Evolutionary conservation across 345 rosid species (phyloP), one percentile per base, ranked within the genome.

Genomic region (Litchi chinensis): DNA sequence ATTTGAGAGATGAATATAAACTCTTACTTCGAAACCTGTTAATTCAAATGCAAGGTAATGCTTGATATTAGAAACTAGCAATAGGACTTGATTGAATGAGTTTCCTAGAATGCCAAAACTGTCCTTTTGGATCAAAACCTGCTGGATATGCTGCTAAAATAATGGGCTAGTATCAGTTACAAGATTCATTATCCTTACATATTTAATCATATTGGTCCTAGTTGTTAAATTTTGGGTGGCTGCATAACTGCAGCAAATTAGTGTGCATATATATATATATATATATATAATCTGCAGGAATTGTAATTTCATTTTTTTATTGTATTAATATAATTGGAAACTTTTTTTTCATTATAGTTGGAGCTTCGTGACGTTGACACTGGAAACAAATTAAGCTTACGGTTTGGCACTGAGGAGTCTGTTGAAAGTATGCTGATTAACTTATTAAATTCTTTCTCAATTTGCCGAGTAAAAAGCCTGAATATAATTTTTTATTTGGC

Each of bases 281-380:
- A 44, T 32, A 67, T 37, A 24, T 26, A 52, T 18, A 56, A 15
- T 74, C 40, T 24, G 15, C 15, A 6, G 13, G 4, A 52, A 24
- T 18, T 10, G 22, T 19, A 37, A 52, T 65, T 65, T 22, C 2
- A 11, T 9, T 41, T 3, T 43, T 57, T 48, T 52, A 26, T 19
- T 64, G 12, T 67, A 52, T 6, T 43, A 4, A 60, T 18, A 63
- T 66, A 40, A 32, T 3, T 21, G 11, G 5, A 21, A 43, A 28
- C 10, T 76, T 28, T 43, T 44, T 26, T 57, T 32, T 21, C 68
- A 74, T 48, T 21, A 66, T 74, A 95, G 99, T 70, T 95, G 76
- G 97, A 95, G 92, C 93, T 92, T 84, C 97, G 99, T 50, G 97
- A 93, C 87, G 88, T 95, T 80, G 97, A 93, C 85, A 88, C 75